Percentiles rank a stretch among this genome's conserved stretches.
Evolutionary conservation across 345 rosid genomes (phyloP).

Genomic region (Streptanthus diversifolius): DNA sequence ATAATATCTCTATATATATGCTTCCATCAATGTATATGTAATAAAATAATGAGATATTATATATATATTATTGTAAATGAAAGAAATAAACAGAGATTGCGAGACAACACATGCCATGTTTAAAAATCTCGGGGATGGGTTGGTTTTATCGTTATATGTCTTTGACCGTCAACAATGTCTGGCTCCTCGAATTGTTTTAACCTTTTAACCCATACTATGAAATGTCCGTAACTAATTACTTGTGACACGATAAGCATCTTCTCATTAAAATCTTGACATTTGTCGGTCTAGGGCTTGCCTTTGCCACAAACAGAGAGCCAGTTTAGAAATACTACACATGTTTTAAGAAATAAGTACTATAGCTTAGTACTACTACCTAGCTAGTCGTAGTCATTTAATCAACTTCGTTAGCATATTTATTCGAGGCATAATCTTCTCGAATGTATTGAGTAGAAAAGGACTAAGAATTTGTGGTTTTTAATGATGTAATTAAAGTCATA

Average conservation of each 20-base stretch:
- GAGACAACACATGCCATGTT: constrained; percentile 53
- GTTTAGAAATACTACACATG: background rate
- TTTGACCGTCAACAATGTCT: constrained; percentile 41
- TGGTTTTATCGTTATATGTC: constrained; percentile 37
- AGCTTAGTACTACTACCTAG: constrained; percentile 16
- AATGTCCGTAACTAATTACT: constrained; percentile 26
- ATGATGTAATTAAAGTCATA: constrained; percentile 23
- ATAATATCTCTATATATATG: constrained; percentile 9
- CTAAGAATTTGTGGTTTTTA: background rate
- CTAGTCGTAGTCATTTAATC: constrained; percentile 3
- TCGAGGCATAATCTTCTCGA: background rate
- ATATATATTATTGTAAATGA: background rate
- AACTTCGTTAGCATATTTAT: background rate
- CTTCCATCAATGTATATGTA: background rate
- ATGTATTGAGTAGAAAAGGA: background rate
- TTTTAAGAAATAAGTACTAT: background rate
- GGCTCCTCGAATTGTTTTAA: constrained; percentile 29
- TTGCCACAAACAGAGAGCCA: constrained; percentile 7
- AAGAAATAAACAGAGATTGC: constrained; percentile 37
- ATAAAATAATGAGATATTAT: constrained; percentile 10
- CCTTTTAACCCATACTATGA: constrained; percentile 33
- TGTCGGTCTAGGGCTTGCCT: constrained; percentile 28
- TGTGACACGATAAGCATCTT: constrained; percentile 33
- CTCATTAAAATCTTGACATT: constrained; percentile 21
- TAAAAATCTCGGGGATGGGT: constrained; percentile 35